Conservation (phyloP, 805 yeast genomes). For the Wickerhamiella azyma region DNA sequence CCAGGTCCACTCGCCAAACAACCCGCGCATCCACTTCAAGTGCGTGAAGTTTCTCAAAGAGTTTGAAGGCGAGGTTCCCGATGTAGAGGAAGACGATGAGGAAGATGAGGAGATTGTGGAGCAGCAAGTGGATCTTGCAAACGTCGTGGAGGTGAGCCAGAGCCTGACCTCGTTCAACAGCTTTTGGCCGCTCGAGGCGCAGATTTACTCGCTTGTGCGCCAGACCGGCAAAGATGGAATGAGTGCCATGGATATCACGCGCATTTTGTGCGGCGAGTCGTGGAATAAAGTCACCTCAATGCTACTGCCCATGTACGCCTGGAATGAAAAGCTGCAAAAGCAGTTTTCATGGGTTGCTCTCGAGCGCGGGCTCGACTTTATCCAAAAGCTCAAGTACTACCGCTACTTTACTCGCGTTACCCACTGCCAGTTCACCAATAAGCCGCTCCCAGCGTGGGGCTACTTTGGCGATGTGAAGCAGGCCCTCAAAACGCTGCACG, state of each 20-base stretch:
- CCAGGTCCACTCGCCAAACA: conserved; percentile 24
- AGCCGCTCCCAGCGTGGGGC: conserved; percentile 19
- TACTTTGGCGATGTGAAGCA: conserved; percentile 12
- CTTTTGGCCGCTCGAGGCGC: conserved; percentile 51
- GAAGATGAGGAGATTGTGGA: conserved; percentile 19
- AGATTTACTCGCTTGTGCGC: conserved; percentile 31
- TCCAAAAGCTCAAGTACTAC: conserved; percentile 60
- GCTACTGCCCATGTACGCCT: conserved; percentile 33
- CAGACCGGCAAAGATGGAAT: conserved; percentile 35
- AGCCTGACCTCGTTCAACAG: conserved; percentile 29
- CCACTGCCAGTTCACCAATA: background rate
- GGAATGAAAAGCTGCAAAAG: conserved; percentile 16
- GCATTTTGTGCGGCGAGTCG: conserved; percentile 38
- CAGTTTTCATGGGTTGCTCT: conserved; percentile 29
- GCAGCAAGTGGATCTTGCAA: conserved; percentile 3
- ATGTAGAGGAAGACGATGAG: conserved; percentile 20
- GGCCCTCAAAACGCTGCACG: conserved; percentile 2
- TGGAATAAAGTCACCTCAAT: conserved; percentile 41
- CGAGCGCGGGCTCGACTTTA: conserved; percentile 53
- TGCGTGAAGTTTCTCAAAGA: conserved; percentile 27
- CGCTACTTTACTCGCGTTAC: conserved; percentile 39
- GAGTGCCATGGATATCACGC: conserved; percentile 42
- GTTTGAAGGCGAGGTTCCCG: conserved; percentile 26
- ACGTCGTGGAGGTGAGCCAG: conserved; percentile 10
- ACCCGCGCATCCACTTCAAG: conserved; percentile 21